phyloP scores from a whole-genome alignment of 306 rosid genomes.

The Citrullus mucosospermus region DNA sequence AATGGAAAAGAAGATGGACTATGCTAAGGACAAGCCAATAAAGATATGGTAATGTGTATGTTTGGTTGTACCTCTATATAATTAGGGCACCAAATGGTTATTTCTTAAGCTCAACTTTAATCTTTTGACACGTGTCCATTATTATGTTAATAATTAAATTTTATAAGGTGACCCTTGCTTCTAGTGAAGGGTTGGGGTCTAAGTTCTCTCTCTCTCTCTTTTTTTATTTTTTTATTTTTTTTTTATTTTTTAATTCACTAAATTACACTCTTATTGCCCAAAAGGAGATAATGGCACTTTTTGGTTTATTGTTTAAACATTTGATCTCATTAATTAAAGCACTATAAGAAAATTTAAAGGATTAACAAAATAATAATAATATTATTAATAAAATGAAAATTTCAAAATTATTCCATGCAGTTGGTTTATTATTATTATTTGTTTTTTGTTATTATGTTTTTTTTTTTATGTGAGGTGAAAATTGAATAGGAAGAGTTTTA shows the following conservation, averaged over 20 bases:
- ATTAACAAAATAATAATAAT: background rate
- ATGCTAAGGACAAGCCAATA: constrained; percentile 42
- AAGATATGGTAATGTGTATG: constrained; percentile 28
- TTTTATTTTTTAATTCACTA: background rate
- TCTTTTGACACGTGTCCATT: constrained; percentile 23
- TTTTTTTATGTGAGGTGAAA: too few relatives aligned
- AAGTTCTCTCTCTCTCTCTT: background rate
- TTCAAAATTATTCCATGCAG: background rate
- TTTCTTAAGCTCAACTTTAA: constrained; percentile 17
- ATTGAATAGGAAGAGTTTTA: too few relatives aligned
- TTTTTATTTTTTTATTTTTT: too few relatives aligned
- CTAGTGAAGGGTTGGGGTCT: background rate
- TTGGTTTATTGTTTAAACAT: background rate
- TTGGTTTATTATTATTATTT: background rate
- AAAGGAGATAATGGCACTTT: background rate
- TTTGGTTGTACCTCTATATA: constrained; percentile 23
- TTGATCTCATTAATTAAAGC: background rate
- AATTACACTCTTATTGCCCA: background rate
- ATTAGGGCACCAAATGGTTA: constrained; percentile 5
- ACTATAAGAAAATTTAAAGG: background rate
- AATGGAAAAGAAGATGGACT: constrained; percentile 18
- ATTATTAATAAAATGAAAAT: background rate
- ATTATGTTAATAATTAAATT: background rate
- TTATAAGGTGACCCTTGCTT: constrained; percentile 10
- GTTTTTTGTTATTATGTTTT: too few relatives aligned